Conservation (phyloP, 345 rosid species). For the Salix purpurea region DNA sequence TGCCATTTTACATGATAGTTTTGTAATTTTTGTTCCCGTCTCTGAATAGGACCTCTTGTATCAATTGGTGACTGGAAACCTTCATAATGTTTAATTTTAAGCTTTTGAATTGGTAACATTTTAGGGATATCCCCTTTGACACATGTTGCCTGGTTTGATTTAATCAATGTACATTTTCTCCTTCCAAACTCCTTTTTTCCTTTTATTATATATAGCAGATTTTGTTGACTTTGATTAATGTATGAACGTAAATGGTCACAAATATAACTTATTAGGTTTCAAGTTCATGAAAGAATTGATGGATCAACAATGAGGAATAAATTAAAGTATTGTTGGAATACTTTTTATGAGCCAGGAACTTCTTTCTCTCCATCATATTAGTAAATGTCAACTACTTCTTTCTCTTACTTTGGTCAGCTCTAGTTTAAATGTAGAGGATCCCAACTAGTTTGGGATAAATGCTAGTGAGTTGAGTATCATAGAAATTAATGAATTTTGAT, state of each 20-base stretch:
- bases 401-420: background rate
- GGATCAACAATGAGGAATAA: background rate
- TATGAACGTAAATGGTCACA: background rate
- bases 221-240: no score
- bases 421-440: background rate
- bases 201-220: background rate
- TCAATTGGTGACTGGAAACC: background rate
- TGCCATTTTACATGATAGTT: background rate
- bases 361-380: background rate
- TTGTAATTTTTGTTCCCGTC: background rate
- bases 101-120: background rate
- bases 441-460: background rate
- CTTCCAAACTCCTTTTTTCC: background rate
- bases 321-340: background rate
- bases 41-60: background rate
- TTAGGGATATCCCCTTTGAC: background rate
- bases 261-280: background rate
- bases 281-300: background rate
- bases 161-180: background rate
- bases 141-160: background rate
- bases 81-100: background rate
- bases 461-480: background rate
- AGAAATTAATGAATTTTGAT: background rate
- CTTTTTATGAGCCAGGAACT: background rate
- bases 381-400: background rate